Evolutionary conservation across 179 eudicot genomes (phyloP), one percentile per base, ranked within the genome.

Genomic region (Patellifolia procumbens): DNA sequence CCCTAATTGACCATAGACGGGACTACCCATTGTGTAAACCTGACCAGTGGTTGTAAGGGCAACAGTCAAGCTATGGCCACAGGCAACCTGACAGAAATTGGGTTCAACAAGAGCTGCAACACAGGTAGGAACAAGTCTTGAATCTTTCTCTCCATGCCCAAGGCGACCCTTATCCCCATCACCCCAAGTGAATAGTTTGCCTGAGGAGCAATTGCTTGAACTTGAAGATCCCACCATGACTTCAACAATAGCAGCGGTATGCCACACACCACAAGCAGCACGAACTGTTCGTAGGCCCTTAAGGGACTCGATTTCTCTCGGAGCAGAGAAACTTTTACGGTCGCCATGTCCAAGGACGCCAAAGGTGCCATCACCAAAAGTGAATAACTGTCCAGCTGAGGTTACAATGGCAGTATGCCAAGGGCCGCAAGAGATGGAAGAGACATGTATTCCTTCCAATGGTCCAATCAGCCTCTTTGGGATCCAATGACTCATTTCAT

Each of bases 291-390:
- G 68, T 58, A 92, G 70, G 26, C 92, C 88, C 78, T 82, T 84
- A 22, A 92, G 89, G 79, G 94, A 87, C 62, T 88, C 97, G 52
- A 91, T 87, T 78, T 88, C 90, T 78, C 87, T 85, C 32, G 97
- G 97, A 52, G 72, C 75, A 53, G 88, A 81, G 70, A 82, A 61
- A 79, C 88, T 87, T 79, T 73, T 78, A 46, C 81, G 81, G 73
- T 88, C 87, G 17, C 97, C 97, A 71, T 91, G 97, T 53, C 97
- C 93, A 78, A 91, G 92, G 81, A 87, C 97, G 65, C 97, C 97
- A 78, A 91, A 91, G 45, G 93, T 87, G 53, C 96, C 96, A 81
- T 91, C 89, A 37, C 96, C 96, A 43, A 78, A 90, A 31, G 97
- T 91, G 77, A 86, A 91, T 71, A 91, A 52, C 55, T 88, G 85